Base-by-base conservation (phyloP, 495 filamentous ascomycete species). In the Choiromyces venosus region DNA sequence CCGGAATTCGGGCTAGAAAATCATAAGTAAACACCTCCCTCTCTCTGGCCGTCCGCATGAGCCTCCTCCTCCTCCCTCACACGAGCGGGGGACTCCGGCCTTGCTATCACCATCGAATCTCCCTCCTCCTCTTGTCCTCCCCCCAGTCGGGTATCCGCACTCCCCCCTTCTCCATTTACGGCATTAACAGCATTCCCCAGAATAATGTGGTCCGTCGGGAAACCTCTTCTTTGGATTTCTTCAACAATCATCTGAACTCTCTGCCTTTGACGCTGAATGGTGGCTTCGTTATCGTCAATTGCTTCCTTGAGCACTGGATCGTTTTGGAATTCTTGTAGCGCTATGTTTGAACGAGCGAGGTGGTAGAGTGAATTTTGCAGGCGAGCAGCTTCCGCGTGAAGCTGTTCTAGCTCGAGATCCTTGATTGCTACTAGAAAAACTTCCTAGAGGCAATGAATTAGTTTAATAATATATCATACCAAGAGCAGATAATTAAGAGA, bases 291-390 rank as follows among this genome's bases (percentile, higher is more conserved):
- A 82, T 92, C 90, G 8, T 78, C 74, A 14, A 80, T 74, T 16
- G 88, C 80, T 80, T 89, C 83, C 39, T 71, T 78, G 76, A 86
- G 87, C 46, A 87, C 85, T 29, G 71, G 67, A 74, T 90, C 86
- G 64, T 87, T 87, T 1, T 84, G 80, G 19, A 87, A 85, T 66
- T 84, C 83, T 56, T 83, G 79, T 35, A 91, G 82, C 73, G 89
- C 86, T 25, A 80, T 71, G 80, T 92, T 92, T 19, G 86, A 89
- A 73, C 84, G 83, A 29, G 83, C 79, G 6, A 93, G 87, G 74
- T 92, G 90, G 10, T 85, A 81, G 77, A 91, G 88, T 65, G 86
- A 87, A 82, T 92, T 92, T 65, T 84, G 85, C n/a, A 93, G 84
- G 73, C 92, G 90, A 70, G 86, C 84, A 61, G 85, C 85, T 85